A percentile compares a stretch with the other conserved stretches of the same genome.
Evolutionary conservation across 179 eudicot genomes (phyloP).

Genomic region (Camellia oleifera): DNA sequence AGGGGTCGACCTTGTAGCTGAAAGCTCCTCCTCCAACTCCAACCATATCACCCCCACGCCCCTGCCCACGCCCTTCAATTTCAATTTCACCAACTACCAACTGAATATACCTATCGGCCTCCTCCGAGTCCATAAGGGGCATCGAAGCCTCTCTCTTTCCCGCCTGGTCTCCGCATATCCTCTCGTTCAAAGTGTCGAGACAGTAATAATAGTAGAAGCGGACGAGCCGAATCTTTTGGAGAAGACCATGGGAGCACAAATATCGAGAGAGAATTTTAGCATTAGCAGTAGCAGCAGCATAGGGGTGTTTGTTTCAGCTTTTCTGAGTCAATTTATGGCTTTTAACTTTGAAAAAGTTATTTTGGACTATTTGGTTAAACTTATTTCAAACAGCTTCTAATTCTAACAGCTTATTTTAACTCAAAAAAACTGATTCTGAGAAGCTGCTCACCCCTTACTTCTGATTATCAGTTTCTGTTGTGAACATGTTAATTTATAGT

Average conservation of each 20-base stretch:
- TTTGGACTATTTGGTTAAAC: no score
- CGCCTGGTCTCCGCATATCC: constrained; percentile 52
- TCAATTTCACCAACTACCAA: constrained; percentile 62
- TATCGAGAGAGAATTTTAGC: neutral
- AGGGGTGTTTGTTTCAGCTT: no score
- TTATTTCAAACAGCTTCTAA: no score
- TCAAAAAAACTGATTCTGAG: no score
- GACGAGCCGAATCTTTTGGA: constrained; percentile 3
- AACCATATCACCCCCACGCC: constrained; percentile 3
- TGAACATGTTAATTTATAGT: no score
- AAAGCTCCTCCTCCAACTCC: constrained; percentile 17
- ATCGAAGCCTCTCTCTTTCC: constrained; percentile 42
- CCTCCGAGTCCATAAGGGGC: constrained; percentile 54
- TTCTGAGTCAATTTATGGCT: no score
- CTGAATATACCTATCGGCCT: constrained; percentile 75
- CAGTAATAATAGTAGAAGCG: constrained; percentile 7
- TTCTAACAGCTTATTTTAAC: no score
- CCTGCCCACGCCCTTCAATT: constrained; percentile 34
- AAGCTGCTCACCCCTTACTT: no score
- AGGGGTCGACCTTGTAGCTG: constrained; percentile 84
- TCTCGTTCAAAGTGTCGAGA: constrained; percentile 37
- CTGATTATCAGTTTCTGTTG: no score
- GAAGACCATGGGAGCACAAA: neutral
- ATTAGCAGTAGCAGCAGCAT: neutral
- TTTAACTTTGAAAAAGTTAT: no score